Conservation (phyloP, 2,329 filamentous ascomycete species). For the Pseudopyrenochaeta lycopersici region DNA sequence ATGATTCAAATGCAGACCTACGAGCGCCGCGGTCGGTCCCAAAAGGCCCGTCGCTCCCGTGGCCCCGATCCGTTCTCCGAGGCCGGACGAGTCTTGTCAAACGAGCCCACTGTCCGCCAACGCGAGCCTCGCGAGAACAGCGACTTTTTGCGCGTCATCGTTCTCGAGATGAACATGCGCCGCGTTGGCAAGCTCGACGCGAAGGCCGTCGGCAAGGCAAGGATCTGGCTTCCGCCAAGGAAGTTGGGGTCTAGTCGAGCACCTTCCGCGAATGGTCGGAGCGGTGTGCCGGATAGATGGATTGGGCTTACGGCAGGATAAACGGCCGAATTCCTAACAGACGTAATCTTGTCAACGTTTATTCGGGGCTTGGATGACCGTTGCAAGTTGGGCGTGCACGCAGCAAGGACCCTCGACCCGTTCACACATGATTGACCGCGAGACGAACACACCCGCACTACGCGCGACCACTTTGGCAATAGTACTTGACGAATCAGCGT, state of each 20-base stretch:
- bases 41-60: constrained; percentile 33
- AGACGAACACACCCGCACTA: not conserved
- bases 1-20: constrained; percentile 73
- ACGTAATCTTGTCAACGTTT: no score
- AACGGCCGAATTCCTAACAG: not conserved
- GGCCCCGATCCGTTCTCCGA: constrained; percentile 52
- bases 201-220: constrained; percentile 63
- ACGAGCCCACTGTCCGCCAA: constrained; percentile 60
- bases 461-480: constrained; percentile 4
- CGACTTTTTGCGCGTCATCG: constrained; percentile 70
- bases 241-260: constrained; percentile 42
- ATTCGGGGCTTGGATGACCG: constrained; percentile 6
- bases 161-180: constrained; percentile 74
- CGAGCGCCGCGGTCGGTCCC: constrained; percentile 49
- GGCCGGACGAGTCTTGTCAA: constrained; percentile 52
- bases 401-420: constrained; percentile 11
- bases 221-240: constrained; percentile 69
- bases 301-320: constrained; percentile 34
- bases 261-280: constrained; percentile 31
- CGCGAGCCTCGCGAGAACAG: constrained; percentile 71
- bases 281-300: constrained; percentile 49
- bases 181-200: constrained; percentile 68
- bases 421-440: constrained; percentile 7
- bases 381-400: constrained; percentile 28
- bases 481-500: not conserved